phyloP scores from a whole-genome alignment of 2,329 filamentous ascomycete genomes.

The Fusarium setosum region DNA sequence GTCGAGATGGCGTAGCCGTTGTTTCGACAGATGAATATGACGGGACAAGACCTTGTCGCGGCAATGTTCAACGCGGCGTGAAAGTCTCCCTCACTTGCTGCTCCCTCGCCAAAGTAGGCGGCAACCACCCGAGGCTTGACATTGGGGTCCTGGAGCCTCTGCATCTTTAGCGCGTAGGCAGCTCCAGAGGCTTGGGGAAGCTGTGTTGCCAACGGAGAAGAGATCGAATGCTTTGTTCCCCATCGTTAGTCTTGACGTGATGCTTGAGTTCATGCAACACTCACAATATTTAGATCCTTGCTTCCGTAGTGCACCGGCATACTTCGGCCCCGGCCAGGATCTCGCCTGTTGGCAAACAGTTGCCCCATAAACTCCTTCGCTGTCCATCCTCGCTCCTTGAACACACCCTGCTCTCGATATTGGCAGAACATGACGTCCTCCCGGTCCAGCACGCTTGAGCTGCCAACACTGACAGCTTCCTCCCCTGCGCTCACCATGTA shows the following conservation, averaged over 20 bases:
- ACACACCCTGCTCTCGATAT: constrained; percentile 93
- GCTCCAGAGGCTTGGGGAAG: constrained; percentile 89
- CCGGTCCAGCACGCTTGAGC: constrained; percentile 83
- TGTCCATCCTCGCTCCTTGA: constrained; percentile 88
- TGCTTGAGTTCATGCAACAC: constrained; percentile 43
- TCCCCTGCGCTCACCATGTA: constrained; percentile 98
- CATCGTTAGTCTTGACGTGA: constrained; percentile 9
- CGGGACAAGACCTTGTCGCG: constrained; percentile 86
- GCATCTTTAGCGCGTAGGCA: constrained; percentile 88
- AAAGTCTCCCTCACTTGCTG: constrained; percentile 91
- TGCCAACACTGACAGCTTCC: constrained; percentile 93
- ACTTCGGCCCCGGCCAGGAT: constrained; percentile 84
- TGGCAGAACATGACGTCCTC: constrained; percentile 93
- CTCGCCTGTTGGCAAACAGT: constrained; percentile 87
- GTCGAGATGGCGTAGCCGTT: constrained; percentile 94
- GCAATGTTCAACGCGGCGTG: constrained; percentile 93
- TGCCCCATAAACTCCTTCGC: constrained; percentile 95
- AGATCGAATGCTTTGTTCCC: constrained; percentile 76
- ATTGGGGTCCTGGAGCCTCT: constrained; percentile 77
- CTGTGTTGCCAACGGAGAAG: constrained; percentile 87
- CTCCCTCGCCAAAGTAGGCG: constrained; percentile 92
- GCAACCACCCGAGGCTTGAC: constrained; percentile 76
- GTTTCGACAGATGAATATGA: constrained; percentile 91
- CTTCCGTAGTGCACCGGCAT: constrained; percentile 99
- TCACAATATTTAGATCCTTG: constrained; percentile 82